phyloP scores from a whole-genome alignment of 768 basidiomycete genomes.

The Lactarius psammicola region DNA sequence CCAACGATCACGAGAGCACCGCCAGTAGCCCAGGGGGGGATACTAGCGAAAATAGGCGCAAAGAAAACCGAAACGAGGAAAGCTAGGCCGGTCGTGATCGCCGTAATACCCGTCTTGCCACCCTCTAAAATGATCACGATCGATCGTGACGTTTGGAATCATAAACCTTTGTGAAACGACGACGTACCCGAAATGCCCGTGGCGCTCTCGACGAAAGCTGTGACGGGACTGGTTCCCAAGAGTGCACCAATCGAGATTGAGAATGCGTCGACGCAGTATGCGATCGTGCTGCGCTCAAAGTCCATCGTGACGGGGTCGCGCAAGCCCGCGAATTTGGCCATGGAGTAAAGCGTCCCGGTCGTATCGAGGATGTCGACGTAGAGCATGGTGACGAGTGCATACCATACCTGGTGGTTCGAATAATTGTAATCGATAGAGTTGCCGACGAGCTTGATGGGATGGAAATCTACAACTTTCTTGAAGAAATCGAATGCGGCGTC shows the following conservation, averaged over 20 bases:
- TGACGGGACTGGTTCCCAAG: slow-evolving; percentile 77
- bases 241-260: slow-evolving; percentile 79
- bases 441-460: slow-evolving; percentile 57
- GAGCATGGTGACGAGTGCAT: slow-evolving; percentile 84
- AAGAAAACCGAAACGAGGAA: slow-evolving; percentile 89
- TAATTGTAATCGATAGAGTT: slow-evolving; percentile 51
- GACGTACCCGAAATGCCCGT: slow-evolving; percentile 67
- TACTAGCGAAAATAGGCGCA: slow-evolving; percentile 83
- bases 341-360: slow-evolving; percentile 78
- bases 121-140: slow-evolving; percentile 63
- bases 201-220: slow-evolving; percentile 79
- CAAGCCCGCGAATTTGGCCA: slow-evolving; percentile 89
- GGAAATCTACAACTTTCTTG: slow-evolving; percentile 79
- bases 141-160: neutral
- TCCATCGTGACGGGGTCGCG: slow-evolving; percentile 82
- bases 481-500: slow-evolving; percentile 79
- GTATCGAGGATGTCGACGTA: slow-evolving; percentile 78
- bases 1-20: slow-evolving; percentile 83
- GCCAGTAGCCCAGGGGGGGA: slow-evolving; percentile 85
- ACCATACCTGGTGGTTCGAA: slow-evolving; percentile 75
- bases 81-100: slow-evolving; percentile 64
- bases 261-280: slow-evolving; percentile 82
- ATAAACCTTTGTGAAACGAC: slow-evolving; percentile 22
- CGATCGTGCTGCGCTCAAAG: slow-evolving; percentile 79
- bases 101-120: slow-evolving; percentile 83